Evolutionary conservation across 2,329 filamentous ascomycete genomes (phyloP), one percentile per base, ranked within the genome.

Genomic region (Pseudogymnoascus pannorum): DNA sequence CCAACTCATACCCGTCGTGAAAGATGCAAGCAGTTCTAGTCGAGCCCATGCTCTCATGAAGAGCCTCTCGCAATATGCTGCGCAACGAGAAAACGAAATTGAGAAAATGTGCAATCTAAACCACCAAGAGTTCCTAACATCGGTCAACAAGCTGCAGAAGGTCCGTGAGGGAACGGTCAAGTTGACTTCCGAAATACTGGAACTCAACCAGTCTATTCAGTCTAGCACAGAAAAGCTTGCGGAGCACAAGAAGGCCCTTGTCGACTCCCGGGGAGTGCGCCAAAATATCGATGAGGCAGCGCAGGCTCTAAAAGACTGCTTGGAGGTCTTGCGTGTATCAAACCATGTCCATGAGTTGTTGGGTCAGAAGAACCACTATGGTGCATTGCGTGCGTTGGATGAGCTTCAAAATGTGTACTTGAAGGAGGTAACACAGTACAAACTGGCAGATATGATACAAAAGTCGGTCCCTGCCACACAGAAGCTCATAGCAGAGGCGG

Each of bases 371-470:
- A 95, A 92, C 68, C 96, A 97, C 73, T 99, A 99, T 73, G 91
- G 89, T 5, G 94, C 94, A 2, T 81, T 99, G 59, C 92, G 96
- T 68, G 93, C 93, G 3, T 80, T 99, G 54, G 94, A 97, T 69
- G 94, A 99, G 72, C 80, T 99, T 40, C 93, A 97, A 72, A 97
- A 96, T 74, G 92, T 99, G 66, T 91, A 97, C 71, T 82, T 99
- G 78, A 92, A 92, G 71, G 94, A 95, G 67, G 91, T 96, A 7
- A 95, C 91, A 1, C 91, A 97, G 66, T 95, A 97, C 75, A 93
- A 92, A 70, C 87, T 99, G 66, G 94, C 94, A 31, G 91, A 95
- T 71, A 85, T 96, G 78, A 97, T 99, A 66, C 93, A 97, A 73
- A 92, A 91, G 68, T 97, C 93, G 0, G 93, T 97, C 31, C 94